phyloP scores from a whole-genome alignment of 1,284 basidiomycete species.

The Tilletia horrida region DNA sequence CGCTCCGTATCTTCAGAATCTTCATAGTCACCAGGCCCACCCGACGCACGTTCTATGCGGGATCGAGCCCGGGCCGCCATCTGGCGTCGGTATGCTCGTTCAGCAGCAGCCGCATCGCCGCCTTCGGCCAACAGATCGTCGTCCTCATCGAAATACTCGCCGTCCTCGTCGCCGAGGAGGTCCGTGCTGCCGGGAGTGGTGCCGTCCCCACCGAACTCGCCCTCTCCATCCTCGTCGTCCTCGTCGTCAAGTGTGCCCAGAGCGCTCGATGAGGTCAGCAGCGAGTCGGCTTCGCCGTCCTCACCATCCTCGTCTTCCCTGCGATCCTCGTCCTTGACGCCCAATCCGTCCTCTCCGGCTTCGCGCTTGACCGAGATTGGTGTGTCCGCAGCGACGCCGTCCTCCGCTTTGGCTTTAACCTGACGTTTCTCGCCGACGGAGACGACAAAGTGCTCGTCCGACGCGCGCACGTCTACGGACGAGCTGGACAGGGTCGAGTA shows the following conservation, averaged over 20 bases:
- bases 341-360: neutral
- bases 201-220: neutral
- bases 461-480: constrained; percentile 20
- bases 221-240: neutral
- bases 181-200: neutral
- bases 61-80: constrained; percentile 5
- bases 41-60: constrained; percentile 1
- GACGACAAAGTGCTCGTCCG: constrained; percentile 9
- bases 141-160: neutral
- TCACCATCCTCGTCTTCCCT: constrained; percentile 6
- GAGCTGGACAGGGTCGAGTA: constrained; percentile 31
- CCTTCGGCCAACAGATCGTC: neutral
- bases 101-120: neutral
- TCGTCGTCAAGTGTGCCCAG: neutral
- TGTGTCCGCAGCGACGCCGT: neutral
- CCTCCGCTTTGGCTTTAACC: neutral
- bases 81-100: constrained; percentile 3
- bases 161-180: too few relatives aligned
- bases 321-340: constrained; percentile 20
- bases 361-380: constrained; percentile 10
- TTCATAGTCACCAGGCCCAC: constrained; percentile 2
- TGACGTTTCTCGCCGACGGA: constrained; percentile 22
- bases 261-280: neutral
- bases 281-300: neutral
- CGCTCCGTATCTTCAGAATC: constrained; percentile 14